Evolutionary conservation across 1,284 basidiomycete species (phyloP).

Genomic region (Rhodotorula mucilaginosa): DNA sequence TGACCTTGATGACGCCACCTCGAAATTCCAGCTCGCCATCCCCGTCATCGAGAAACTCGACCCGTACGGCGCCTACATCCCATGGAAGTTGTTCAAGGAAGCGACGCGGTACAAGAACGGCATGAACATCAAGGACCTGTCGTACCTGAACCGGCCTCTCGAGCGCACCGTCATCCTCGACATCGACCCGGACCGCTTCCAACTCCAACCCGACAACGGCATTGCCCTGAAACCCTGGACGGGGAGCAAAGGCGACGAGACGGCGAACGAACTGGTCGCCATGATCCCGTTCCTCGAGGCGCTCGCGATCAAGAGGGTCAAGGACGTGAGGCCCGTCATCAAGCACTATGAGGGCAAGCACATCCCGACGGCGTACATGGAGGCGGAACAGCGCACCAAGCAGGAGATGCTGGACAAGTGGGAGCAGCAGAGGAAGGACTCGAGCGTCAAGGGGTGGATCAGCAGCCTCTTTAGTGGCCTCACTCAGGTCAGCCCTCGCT

Average conservation of each 20-base stretch:
- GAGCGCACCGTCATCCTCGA: constrained; percentile 88
- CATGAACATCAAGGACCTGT: constrained; percentile 82
- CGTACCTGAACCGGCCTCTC: constrained; percentile 88
- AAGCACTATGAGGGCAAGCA: constrained; percentile 82
- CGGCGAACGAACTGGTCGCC: constrained; percentile 67
- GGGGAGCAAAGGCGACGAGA: constrained; percentile 60
- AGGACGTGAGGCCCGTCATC: constrained; percentile 82
- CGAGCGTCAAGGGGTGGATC: constrained; percentile 50
- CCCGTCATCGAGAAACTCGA: constrained; percentile 94
- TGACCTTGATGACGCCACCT: background rate
- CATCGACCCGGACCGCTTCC: constrained; percentile 71
- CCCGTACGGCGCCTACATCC: constrained; percentile 83
- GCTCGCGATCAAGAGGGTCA: constrained; percentile 50
- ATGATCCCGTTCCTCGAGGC: constrained; percentile 93
- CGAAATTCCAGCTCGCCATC: constrained; percentile 65
- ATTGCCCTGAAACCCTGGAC: constrained; percentile 84
- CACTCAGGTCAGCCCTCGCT: constrained; percentile 48
- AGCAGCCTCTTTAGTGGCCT: constrained; percentile 62
- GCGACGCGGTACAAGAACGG: constrained; percentile 75
- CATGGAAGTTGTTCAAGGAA: constrained; percentile 88
- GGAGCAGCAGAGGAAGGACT: constrained; percentile 59
- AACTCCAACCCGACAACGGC: constrained; percentile 84
- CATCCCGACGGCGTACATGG: constrained; percentile 83
- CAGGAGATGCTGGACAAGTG: constrained; percentile 75
- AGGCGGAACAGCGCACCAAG: constrained; percentile 78